Base-by-base conservation (phyloP, 352 stramenopile genomes). In the Globisporangium middletonii region DNA sequence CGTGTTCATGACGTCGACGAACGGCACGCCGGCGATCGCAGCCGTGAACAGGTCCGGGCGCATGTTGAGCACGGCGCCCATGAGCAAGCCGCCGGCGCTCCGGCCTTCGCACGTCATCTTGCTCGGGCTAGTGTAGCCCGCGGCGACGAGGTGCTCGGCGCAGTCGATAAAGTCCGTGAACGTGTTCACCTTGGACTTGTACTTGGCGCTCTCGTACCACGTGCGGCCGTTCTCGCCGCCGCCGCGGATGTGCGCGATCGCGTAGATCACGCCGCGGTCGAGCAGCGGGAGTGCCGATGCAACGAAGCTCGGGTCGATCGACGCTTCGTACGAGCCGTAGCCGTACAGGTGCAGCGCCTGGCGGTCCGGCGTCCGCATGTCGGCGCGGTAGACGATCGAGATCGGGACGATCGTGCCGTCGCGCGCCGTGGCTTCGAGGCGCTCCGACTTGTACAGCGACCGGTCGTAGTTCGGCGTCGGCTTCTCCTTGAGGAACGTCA, bases 121-220 rank as follows among this genome's bases (percentile, higher is more conserved):
- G 61, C 80, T 84, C 11, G 88, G 69, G 43, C 62, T 86, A 3
- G 81, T 95, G 60, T 83, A 75, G 33, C 67, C 92, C 50, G 52
- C 63, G 48, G 66, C 68, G 35, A 98, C 70, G 11, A 99, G 74
- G 77, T 96, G 81, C 69, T 97, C 82, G 41, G 89, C 93, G 53
- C 86, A 97, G 43, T 75, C 77, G 53, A 96, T 89, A 50, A 98
- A 98, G 68, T 98, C 97, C 63, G 94, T 89, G 68, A 99, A 99
- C n/a, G 97, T 99, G 73, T 99, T 99, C 59, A 92, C 89, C 79
- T 99, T 99, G 50, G 83, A 91, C 55, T 98, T 83, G 72, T 98
- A 98, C 72, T 99, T 99, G 58, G 89, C 94, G 57, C 84, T 80
- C 61, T 98, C 83, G 64, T 99, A 99, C 97, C 97, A 99, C 33